phyloP scores from a whole-genome alignment of 2,329 filamentous ascomycete species.

The Thielaviopsis cerberus region DNA sequence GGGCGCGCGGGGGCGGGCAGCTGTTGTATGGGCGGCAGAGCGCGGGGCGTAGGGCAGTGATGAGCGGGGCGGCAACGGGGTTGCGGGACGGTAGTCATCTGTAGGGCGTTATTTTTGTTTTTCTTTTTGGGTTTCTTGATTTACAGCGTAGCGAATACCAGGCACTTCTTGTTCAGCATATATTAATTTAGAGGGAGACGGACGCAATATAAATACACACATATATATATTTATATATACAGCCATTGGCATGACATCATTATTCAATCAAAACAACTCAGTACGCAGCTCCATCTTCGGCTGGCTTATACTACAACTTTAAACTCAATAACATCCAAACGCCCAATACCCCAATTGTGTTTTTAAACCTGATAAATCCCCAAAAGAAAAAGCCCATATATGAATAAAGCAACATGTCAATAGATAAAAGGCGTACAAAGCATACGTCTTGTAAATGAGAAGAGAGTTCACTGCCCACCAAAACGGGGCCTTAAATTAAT shows the following conservation, averaged over 20 bases:
- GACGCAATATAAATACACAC: neutral
- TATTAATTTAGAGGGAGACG: neutral
- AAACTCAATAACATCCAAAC: no score
- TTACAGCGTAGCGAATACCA: neutral
- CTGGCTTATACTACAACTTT: no score
- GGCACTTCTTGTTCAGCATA: neutral
- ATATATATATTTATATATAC: neutral
- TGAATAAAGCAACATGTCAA: neutral
- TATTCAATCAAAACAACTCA: neutral
- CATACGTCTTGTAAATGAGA: neutral
- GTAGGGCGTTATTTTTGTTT: neutral
- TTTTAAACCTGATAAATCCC: neutral
- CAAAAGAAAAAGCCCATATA: neutral
- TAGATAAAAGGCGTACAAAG: no score
- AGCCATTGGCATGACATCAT: neutral
- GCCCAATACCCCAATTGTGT: no score
- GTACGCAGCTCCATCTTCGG: no score
- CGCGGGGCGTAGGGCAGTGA: conserved; percentile 20
- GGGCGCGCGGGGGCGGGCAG: conserved; percentile 42
- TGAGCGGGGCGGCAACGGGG: conserved; percentile 31
- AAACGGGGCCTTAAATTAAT: conserved; percentile 6
- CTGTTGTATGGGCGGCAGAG: conserved; percentile 23
- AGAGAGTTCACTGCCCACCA: neutral
- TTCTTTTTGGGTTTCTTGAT: neutral
- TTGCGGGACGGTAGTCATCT: conserved; percentile 8